These are phyloP conservation scores for Mentha longifolia DNA, from an alignment of 257 asterid species.

Conservation along the genomic window DNA sequence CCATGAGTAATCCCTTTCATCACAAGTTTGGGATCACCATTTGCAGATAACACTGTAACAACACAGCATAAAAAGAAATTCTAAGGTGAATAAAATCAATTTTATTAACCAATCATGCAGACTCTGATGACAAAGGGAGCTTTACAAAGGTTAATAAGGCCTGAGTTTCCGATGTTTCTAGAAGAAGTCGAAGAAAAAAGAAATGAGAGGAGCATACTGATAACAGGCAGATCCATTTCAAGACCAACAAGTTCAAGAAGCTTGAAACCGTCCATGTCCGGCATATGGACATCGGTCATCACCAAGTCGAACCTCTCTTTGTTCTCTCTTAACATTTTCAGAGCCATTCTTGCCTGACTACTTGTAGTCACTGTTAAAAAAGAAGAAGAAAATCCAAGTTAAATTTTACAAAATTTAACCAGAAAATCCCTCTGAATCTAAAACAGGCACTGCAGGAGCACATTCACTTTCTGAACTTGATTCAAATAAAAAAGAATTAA, in stretches of 20 bases:
- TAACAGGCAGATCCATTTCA: slow-evolving; percentile 75
- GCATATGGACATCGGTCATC: slow-evolving; percentile 72
- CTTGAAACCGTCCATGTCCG: slow-evolving; percentile 78
- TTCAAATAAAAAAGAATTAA: background rate
- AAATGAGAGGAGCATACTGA: slow-evolving; percentile 47
- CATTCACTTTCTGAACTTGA: background rate
- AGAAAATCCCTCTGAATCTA: background rate
- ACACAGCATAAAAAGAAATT: slow-evolving; percentile 7
- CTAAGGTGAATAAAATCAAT: background rate
- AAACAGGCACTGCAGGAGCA: background rate
- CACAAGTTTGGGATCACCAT: slow-evolving; percentile 52
- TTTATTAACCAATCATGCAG: background rate
- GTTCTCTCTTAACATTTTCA: slow-evolving; percentile 57
- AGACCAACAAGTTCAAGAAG: slow-evolving; percentile 67
- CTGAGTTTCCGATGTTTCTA: background rate
- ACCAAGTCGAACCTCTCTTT: slow-evolving; percentile 59
- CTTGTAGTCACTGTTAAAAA: slow-evolving; percentile 53
- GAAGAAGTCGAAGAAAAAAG: slow-evolving; percentile 4
- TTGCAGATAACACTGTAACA: slow-evolving; percentile 69
- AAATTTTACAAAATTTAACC: background rate
- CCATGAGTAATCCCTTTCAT: slow-evolving; percentile 79
- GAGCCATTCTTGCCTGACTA: slow-evolving; percentile 53
- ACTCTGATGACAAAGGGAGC: background rate
- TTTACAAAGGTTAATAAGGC: background rate
- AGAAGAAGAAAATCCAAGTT: background rate